Base-by-base conservation (phyloP, 2,329 filamentous ascomycete species). In the Calonectria hawksworthii region DNA sequence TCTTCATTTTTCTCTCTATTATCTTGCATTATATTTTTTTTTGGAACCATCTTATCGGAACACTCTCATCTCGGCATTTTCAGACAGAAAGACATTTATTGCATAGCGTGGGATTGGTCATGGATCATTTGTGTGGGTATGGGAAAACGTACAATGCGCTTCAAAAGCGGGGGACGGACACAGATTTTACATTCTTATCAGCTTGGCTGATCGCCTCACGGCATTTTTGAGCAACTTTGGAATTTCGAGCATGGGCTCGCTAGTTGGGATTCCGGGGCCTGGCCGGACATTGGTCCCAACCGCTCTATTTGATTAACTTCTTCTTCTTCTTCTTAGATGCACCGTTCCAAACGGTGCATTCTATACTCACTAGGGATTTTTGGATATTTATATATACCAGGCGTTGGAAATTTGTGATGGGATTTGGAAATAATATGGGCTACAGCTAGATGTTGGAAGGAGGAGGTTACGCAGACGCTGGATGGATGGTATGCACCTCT, bases 201-300 rank as follows among this genome's bases (percentile, higher is more conserved):
- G 76, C 74, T 73, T 74, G 70, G 73, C 75, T 76, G 79, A 78
- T 70, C 75, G 82, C 82, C 80, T 80, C 81, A 64, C 82, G 82
- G 82, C 82, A 68, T 52, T 66, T 68, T 67, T 56, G 50, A 36
- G n/a, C 23, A 38, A 44, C 34, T 56, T 64, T 41, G 51, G 28
- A 44, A 30, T 52, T 64, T 73, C 38, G 71, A 71, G 71, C 47
- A 56, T 51, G 23, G 54, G 54, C 47, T 71, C 44, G 54, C 28
- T 38, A 23, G n/a, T 69, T 56, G 71, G 50, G 28, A 59, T 65
- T 13, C 56, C 18, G 59, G 65, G 66, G 6, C 38, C 63, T 56
- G 64, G 64, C 63, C 36, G 68, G 68, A 47, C 61, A 54, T 68
- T 71, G 68, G 68, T 38, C 64, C 51, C 64, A 61, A 59, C 51